These are phyloP conservation scores for Leccinum imitatum DNA, from an alignment of 768 basidiomycete genomes.

Conservation along the genomic window DNA sequence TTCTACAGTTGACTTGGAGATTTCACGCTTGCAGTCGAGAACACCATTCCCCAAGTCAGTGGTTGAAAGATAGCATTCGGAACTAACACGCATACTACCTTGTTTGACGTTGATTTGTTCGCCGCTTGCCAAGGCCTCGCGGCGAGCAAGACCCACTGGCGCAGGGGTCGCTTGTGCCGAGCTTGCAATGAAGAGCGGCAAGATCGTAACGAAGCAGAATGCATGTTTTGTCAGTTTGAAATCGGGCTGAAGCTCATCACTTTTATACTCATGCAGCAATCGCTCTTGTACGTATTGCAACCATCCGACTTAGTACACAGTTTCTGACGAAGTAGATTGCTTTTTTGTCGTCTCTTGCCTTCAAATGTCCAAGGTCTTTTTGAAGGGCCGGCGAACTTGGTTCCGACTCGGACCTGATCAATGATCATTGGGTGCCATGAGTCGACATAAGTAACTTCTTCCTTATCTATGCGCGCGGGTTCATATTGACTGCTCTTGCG, in stretches of 20 bases:
- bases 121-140: neutral
- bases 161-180: neutral
- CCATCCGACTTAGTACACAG: neutral
- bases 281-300: neutral
- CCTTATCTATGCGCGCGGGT: too few relatives aligned
- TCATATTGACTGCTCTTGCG: too few relatives aligned
- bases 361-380: neutral
- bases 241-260: neutral
- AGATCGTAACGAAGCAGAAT: neutral
- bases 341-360: neutral
- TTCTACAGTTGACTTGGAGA: too few relatives aligned
- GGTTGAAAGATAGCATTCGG: neutral
- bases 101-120: neutral
- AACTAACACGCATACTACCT: neutral
- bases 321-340: neutral
- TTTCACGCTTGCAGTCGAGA: too few relatives aligned
- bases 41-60: too few relatives aligned
- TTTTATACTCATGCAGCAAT: neutral
- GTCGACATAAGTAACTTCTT: too few relatives aligned
- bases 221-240: neutral
- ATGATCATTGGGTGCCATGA: too few relatives aligned
- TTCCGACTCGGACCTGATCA: too few relatives aligned
- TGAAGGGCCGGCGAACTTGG: neutral
- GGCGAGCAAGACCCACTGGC: neutral
- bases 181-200: conserved; percentile 2